A percentile compares a stretch with the other conserved stretches of the same genome.
Conservation (phyloP, 2,329 filamentous ascomycete genomes). For the Arthrobotrys sphaeroides region DNA sequence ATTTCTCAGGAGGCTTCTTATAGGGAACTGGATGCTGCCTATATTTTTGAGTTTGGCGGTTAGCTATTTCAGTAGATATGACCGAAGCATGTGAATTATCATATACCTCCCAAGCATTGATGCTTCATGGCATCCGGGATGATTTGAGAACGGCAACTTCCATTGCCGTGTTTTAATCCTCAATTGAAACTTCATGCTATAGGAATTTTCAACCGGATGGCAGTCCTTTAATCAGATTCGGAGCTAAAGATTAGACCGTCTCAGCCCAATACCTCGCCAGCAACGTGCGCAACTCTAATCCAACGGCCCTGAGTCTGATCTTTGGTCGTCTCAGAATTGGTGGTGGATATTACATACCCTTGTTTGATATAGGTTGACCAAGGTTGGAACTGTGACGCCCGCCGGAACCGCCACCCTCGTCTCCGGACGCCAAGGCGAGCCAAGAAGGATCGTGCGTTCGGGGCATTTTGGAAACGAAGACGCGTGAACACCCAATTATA, state of each 20-base stretch:
- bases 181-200: too few species aligned
- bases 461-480: neutral
- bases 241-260: neutral
- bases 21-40: neutral
- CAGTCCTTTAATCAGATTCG: constrained; percentile 1
- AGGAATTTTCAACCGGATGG: neutral
- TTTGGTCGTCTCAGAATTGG: constrained; percentile 34
- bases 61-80: neutral
- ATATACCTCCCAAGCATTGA: constrained; percentile 9
- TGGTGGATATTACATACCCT: constrained; percentile 20
- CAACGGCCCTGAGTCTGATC: neutral
- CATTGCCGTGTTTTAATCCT: neutral
- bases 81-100: neutral
- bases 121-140: neutral
- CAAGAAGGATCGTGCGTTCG: constrained; percentile 18
- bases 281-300: neutral
- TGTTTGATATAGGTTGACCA: constrained; percentile 3
- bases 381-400: neutral
- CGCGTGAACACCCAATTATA: too few species aligned
- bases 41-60: neutral
- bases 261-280: neutral
- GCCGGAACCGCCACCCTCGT: constrained; percentile 45
- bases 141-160: neutral
- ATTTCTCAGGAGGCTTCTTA: neutral
- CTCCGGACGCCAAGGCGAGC: constrained; percentile 43